These are phyloP conservation scores for Cardamine chenopodiifolia DNA, from an alignment of 345 rosid genomes.

Conservation along the genomic window DNA sequence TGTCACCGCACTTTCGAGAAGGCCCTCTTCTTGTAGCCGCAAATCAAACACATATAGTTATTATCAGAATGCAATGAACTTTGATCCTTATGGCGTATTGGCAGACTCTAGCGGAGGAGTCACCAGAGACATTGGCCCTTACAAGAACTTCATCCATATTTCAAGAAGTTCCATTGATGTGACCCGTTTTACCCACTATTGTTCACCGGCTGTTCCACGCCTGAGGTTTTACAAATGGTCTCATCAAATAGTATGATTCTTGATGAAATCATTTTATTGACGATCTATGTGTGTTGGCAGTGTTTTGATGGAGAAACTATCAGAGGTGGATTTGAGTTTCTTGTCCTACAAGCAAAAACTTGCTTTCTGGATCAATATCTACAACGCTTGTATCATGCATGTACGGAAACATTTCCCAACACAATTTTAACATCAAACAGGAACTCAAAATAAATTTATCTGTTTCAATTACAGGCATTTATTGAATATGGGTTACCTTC, in stretches of 20 bases:
- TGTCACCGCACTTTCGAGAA: constrained; percentile 32
- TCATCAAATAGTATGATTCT: neutral
- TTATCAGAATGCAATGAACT: constrained; percentile 50
- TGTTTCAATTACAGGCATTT: constrained; percentile 61
- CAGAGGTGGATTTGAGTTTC: constrained; percentile 67
- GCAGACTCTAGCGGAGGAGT: constrained; percentile 55
- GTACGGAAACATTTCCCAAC: constrained; percentile 59
- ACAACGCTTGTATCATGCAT: constrained; percentile 92
- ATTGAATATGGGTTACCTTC: constrained; percentile 88
- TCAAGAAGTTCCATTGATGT: constrained; percentile 58
- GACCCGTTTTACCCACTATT: constrained; percentile 46
- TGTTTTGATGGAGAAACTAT: constrained; percentile 60
- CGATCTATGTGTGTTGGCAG: constrained; percentile 46
- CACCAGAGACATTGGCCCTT: constrained; percentile 71
- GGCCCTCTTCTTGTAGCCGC: constrained; percentile 31
- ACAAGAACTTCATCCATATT: constrained; percentile 79
- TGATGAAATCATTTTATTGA: neutral
- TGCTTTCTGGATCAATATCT: constrained; percentile 91
- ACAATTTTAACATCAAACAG: neutral
- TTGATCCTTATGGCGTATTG: constrained; percentile 69
- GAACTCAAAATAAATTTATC: neutral
- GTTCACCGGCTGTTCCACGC: constrained; percentile 44
- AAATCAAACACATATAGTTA: constrained; percentile 36
- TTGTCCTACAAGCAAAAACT: constrained; percentile 90
- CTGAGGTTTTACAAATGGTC: constrained; percentile 48